A percentile compares a stretch with the other conserved stretches of the same genome.
Evolutionary conservation across 2,329 filamentous ascomycete species (phyloP).

Genomic region (Scolecobasidium constrictum): DNA sequence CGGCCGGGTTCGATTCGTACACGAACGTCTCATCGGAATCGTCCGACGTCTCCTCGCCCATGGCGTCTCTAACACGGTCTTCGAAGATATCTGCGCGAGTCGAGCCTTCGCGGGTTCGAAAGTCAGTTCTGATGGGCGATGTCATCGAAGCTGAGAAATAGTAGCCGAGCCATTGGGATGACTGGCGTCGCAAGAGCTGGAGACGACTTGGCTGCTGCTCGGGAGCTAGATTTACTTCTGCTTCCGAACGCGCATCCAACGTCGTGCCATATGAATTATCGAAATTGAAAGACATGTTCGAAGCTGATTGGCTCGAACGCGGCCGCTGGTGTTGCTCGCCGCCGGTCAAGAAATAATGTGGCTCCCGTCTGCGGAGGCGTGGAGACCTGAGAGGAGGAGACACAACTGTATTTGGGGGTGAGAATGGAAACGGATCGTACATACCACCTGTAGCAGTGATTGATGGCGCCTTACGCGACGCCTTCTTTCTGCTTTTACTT

Average conservation of each 20-base stretch:
- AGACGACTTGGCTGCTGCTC: not conserved
- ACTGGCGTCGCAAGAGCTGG: not conserved
- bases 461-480: conserved; percentile 60
- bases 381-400: not conserved
- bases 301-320: not conserved
- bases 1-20: conserved; percentile 88
- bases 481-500: conserved; percentile 83
- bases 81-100: conserved; percentile 98
- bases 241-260: too few species aligned
- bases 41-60: conserved; percentile 91
- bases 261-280: too few species aligned
- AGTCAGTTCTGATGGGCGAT: conserved; percentile 5
- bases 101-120: conserved; percentile 45
- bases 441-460: conserved; percentile 65
- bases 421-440: conserved; percentile 27
- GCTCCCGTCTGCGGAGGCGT: not conserved
- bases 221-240: too few species aligned
- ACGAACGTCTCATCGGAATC: conserved; percentile 98
- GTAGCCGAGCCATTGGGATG: not conserved
- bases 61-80: conserved; percentile 88
- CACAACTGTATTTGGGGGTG: not conserved
- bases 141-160: not conserved
- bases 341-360: not conserved
- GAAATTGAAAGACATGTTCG: too few species aligned
- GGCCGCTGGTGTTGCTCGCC: not conserved